Evolutionary conservation across 2,329 filamentous ascomycete genomes (phyloP).

Genomic region (Myriangium duriaei): DNA sequence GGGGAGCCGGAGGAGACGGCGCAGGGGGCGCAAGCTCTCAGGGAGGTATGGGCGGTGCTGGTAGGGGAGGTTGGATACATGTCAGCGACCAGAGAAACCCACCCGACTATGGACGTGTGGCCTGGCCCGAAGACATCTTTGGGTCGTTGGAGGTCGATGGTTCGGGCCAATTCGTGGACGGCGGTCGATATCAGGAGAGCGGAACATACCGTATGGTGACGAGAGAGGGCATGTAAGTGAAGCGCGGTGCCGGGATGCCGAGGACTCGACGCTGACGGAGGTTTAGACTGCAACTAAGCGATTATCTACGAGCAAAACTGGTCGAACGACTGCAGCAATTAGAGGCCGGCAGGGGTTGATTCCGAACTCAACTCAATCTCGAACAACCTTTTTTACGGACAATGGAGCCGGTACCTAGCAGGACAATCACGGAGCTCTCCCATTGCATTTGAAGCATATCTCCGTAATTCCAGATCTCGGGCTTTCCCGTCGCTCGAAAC

Average conservation of each 20-base stretch:
- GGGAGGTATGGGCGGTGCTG: slow-evolving; percentile 45
- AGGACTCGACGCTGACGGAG: slow-evolving; percentile 7
- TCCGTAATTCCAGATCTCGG: too few relatives aligned
- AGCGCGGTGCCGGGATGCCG: too few relatives aligned
- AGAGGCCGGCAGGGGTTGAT: slow-evolving; percentile 12
- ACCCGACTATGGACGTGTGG: slow-evolving; percentile 51
- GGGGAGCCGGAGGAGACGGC: slow-evolving; percentile 33
- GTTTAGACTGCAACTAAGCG: slow-evolving; percentile 19
- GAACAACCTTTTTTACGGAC: too few relatives aligned
- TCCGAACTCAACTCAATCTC: too few relatives aligned
- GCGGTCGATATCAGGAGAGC: slow-evolving; percentile 47
- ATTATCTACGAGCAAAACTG: slow-evolving; percentile 22
- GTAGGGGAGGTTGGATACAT: slow-evolving; percentile 50
- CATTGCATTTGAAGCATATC: too few relatives aligned
- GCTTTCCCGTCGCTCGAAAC: too few relatives aligned
- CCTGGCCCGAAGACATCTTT: slow-evolving; percentile 55
- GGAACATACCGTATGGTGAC: slow-evolving; percentile 52
- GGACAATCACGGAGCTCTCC: too few relatives aligned
- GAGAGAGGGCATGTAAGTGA: slow-evolving; percentile 44
- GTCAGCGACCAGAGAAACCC: slow-evolving; percentile 48
- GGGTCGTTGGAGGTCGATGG: slow-evolving; percentile 51
- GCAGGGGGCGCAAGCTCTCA: slow-evolving; percentile 46
- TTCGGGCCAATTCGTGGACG: slow-evolving; percentile 41
- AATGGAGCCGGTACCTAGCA: too few relatives aligned
- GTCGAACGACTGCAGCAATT: slow-evolving; percentile 22